These are phyloP conservation scores for Lepidium aucheri DNA, from an alignment of 345 rosid genomes.

Conservation along the genomic window DNA sequence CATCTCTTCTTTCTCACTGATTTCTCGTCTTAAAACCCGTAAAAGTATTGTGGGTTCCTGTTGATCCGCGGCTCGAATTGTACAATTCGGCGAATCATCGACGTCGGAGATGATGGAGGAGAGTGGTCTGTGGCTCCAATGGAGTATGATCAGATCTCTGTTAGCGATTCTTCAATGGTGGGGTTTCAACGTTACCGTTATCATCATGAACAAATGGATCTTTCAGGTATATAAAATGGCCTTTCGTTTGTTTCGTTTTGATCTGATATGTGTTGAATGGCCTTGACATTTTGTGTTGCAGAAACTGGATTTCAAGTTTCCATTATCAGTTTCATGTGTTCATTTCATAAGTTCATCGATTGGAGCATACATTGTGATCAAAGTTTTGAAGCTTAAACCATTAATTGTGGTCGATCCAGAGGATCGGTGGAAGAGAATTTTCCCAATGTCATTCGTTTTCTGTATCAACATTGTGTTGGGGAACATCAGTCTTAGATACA, in stretches of 20 bases:
- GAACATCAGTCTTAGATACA: slow-evolving; percentile 86
- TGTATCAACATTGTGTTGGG: slow-evolving; percentile 94
- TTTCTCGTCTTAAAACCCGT: neutral
- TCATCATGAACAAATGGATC: slow-evolving; percentile 99
- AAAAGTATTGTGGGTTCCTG: neutral
- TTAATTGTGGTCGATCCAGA: slow-evolving; percentile 71
- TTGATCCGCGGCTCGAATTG: neutral
- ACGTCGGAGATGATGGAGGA: slow-evolving; percentile 56
- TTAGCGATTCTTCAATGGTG: slow-evolving; percentile 94
- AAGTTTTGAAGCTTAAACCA: slow-evolving; percentile 81
- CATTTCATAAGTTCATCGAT: slow-evolving; percentile 93
- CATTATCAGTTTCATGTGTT: slow-evolving; percentile 76
- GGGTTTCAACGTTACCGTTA: slow-evolving; percentile 92
- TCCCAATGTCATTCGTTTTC: slow-evolving; percentile 95
- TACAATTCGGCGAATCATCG: neutral
- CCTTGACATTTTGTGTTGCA: slow-evolving; percentile 18
- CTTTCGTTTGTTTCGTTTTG: neutral
- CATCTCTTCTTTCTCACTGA: neutral
- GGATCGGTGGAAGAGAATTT: slow-evolving; percentile 91
- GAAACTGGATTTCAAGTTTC: slow-evolving; percentile 98
- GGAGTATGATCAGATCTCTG: slow-evolving; percentile 66
- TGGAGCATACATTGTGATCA: slow-evolving; percentile 84
- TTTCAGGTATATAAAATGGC: slow-evolving; percentile 53
- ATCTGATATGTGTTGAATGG: neutral
- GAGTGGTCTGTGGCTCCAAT: slow-evolving; percentile 20